Evolutionary conservation across 2,329 filamentous ascomycete species (phyloP).

Genomic region (Arthrobotrys musiformis): DNA sequence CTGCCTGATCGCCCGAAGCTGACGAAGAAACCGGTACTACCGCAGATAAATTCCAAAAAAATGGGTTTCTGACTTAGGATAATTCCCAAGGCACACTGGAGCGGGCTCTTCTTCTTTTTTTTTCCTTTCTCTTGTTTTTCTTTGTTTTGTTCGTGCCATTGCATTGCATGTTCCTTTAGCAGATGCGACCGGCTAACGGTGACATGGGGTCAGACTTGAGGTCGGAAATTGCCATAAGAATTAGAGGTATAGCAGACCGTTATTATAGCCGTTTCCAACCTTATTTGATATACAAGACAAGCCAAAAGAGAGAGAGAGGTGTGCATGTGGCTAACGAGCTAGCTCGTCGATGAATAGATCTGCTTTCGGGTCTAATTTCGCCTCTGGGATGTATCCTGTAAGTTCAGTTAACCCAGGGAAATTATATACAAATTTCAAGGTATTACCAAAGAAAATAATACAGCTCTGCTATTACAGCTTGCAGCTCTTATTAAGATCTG

Average conservation of each 20-base stretch:
- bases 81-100: constrained; percentile 18
- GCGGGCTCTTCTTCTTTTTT: neutral
- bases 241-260: constrained; percentile 37
- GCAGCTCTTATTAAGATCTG: constrained; percentile 17
- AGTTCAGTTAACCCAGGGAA: constrained; percentile 31
- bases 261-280: constrained; percentile 47
- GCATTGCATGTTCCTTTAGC: constrained; percentile 1
- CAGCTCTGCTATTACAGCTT: constrained; percentile 31
- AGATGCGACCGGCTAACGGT: constrained; percentile 27
- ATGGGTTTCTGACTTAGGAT: constrained; percentile 14
- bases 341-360: constrained; percentile 31
- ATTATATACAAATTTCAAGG: constrained; percentile 53
- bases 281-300: constrained; percentile 46
- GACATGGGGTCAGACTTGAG: constrained; percentile 31
- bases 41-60: constrained; percentile 46
- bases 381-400: constrained; percentile 56
- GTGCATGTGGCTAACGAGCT: constrained; percentile 22
- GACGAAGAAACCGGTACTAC: constrained; percentile 36
- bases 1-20: constrained; percentile 50
- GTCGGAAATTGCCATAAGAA: constrained; percentile 54
- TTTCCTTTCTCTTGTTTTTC: constrained; percentile 1
- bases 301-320: constrained; percentile 12
- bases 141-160: neutral
- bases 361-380: constrained; percentile 52
- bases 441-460: constrained; percentile 36